Evolutionary conservation across 805 yeast species (phyloP).

Genomic region (Suhomyces prunicola): DNA sequence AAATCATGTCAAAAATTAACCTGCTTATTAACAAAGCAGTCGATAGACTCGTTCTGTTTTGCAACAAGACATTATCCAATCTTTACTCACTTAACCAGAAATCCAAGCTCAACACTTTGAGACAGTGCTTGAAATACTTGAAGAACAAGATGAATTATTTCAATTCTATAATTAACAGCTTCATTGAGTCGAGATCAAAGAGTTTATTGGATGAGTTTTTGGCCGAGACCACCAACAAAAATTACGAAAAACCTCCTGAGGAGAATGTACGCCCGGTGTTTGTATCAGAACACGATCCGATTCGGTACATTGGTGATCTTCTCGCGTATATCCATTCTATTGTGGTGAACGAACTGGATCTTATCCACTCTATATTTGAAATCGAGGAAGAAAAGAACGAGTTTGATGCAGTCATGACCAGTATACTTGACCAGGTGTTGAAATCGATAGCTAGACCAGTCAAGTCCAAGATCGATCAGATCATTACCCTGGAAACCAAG

Average conservation of each 20-base stretch:
- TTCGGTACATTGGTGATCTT: conserved; percentile 80
- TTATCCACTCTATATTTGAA: conserved; percentile 58
- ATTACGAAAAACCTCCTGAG: conserved; percentile 4
- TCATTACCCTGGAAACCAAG: conserved; percentile 61
- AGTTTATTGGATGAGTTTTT: conserved; percentile 64
- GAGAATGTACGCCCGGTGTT: conserved; percentile 46
- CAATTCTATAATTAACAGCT: conserved; percentile 55
- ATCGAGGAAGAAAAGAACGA: conserved; percentile 19
- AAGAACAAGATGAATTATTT: conserved; percentile 46
- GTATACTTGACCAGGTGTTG: conserved; percentile 49
- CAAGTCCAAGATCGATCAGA: conserved; percentile 63
- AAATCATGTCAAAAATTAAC: conserved; percentile 59
- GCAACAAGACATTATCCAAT: conserved; percentile 32
- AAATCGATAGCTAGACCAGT: conserved; percentile 56
- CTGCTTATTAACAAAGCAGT: conserved; percentile 43
- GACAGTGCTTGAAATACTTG: conserved; percentile 29
- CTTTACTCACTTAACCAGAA: conserved; percentile 25
- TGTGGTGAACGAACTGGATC: conserved; percentile 83
- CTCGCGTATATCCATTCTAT: conserved; percentile 84
- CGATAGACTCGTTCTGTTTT: conserved; percentile 26
- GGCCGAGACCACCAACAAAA: conserved; percentile 18
- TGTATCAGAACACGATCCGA: conserved; percentile 73
- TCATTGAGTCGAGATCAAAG: conserved; percentile 70
- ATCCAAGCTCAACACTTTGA: conserved; percentile 26
- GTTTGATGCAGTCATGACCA: conserved; percentile 26